Evolutionary conservation across 2,329 filamentous ascomycete genomes (phyloP).

Genomic region (Alternaria incomplexa): DNA sequence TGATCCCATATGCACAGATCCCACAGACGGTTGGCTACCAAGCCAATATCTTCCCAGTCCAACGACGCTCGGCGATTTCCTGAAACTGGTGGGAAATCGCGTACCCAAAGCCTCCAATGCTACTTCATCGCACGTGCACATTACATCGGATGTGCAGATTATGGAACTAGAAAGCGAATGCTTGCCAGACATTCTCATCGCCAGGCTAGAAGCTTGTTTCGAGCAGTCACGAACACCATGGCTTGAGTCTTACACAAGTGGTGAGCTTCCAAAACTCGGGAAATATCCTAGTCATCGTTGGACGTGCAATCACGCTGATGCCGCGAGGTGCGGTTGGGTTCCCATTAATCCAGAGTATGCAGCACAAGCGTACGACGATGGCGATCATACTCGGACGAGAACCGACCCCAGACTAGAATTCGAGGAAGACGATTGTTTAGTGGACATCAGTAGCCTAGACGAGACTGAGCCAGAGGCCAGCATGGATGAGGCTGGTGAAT

Average conservation of each 20-base stretch:
- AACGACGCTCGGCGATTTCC: neutral
- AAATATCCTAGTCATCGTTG: neutral
- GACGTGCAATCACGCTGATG: neutral
- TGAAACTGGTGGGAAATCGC: neutral
- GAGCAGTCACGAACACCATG: neutral
- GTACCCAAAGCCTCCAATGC: neutral
- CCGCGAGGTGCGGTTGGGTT: neutral
- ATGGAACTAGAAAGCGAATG: neutral
- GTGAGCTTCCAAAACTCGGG: neutral
- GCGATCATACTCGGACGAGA: fast-evolving
- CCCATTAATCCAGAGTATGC: neutral
- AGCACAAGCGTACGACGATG: neutral
- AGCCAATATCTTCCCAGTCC: neutral
- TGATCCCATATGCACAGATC: neutral
- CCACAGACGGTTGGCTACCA: neutral
- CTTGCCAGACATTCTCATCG: neutral
- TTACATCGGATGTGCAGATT: neutral
- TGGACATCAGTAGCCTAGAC: fast-evolving
- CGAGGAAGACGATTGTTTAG: neutral
- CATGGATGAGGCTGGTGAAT: neutral
- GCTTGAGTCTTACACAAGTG: neutral
- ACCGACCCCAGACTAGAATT: fast-evolving
- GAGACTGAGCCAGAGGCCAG: neutral
- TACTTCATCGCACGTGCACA: neutral
- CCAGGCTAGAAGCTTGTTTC: neutral